Evolutionary conservation across 78 protist species (phyloP), one percentile per base, ranked within the genome.

Genomic region (Dictyostelium intermedium): DNA sequence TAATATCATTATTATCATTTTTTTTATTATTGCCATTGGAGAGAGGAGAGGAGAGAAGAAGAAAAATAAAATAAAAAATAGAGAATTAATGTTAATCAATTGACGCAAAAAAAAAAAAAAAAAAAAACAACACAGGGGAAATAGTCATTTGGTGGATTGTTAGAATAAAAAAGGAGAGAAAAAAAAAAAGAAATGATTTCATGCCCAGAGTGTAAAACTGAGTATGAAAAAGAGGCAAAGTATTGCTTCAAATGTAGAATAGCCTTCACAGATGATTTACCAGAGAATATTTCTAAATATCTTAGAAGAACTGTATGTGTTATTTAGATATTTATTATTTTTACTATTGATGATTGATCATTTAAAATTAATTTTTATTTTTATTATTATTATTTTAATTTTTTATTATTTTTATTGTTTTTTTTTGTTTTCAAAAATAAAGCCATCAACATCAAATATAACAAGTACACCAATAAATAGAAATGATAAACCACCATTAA

Each of bases 181-280:
- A 16, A 16, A 47, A 47, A 13, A 47, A 47, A 8, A 47, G 14
- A 34, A 79, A 79, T 87, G 84, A 79, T 87, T 78, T 45, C 70
- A 25, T 87, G 93, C 30, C 93, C 93, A 60, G 93, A 87, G 80
- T 87, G 93, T 79, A 76, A 76, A 43, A 60, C 84, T 16, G 93
- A 87, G 35, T 87, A 87, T 87, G 93, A 87, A 87, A 87, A 87
- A 82, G 93, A 87, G 47, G 93, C 93, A 87, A 87, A 87, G 27
- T 87, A 87, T 87, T 87, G 93, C 85, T 87, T 79, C 32, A 87
- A 87, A 79, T 87, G 93, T 87, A 87, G 93, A 87, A 76, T 87
- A 63, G 72, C 93, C 27, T 87, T 87, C 23, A 87, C 93, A 79
- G 93, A 87, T 78, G 93, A 87, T 87, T 37, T 87, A 78, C 93